phyloP scores from a whole-genome alignment of 2,329 filamentous ascomycete genomes.

The Fusarium redolens region DNA sequence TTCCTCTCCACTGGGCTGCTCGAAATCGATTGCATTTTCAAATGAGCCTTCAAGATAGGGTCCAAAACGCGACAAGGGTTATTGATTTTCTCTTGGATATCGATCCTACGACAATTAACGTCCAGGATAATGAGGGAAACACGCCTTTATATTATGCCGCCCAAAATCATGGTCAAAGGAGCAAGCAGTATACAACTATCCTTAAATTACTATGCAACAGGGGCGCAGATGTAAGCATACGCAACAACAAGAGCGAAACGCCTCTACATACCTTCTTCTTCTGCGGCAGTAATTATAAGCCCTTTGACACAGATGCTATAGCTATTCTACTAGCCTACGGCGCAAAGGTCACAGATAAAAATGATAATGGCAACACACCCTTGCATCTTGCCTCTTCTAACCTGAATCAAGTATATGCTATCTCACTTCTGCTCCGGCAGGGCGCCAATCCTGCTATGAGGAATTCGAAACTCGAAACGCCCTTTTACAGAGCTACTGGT shows the following conservation, averaged over 20 bases:
- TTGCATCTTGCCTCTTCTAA: neutral
- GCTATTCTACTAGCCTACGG: neutral
- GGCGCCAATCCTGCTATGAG: neutral
- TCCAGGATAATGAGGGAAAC: neutral
- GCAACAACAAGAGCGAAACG: neutral
- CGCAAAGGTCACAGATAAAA: accelerated
- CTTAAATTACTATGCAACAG: neutral
- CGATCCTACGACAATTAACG: neutral
- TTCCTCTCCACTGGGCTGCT: neutral
- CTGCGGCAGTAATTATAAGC: accelerated
- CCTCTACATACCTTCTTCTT: neutral
- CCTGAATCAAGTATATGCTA: neutral
- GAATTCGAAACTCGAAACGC: neutral
- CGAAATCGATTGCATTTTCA: neutral
- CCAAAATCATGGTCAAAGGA: neutral
- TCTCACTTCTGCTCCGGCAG: neutral
- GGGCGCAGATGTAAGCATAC: neutral
- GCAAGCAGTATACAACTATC: neutral
- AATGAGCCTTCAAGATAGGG: neutral
- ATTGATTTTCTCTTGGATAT: neutral
- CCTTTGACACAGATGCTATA: neutral
- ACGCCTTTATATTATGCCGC: neutral
- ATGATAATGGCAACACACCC: neutral
- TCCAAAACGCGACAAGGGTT: too few relatives aligned
- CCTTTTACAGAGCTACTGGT: neutral